Conservation (phyloP, 305 asterid species). For the Plantago lanceolata region DNA sequence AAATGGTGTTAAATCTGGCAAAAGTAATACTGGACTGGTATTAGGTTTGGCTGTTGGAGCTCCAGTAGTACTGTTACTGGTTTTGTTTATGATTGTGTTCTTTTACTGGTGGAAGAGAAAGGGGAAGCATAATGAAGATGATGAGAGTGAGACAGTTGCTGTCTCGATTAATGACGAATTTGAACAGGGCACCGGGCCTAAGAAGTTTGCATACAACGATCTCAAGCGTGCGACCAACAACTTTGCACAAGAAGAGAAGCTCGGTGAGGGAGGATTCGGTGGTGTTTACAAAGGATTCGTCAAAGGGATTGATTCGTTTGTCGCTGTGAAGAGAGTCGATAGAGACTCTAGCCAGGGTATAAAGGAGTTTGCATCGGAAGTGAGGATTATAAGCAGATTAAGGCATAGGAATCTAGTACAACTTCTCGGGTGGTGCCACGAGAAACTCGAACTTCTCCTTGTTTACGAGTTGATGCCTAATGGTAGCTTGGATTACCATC, state of each 20-base stretch:
- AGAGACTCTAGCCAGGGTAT: slow-evolving; percentile 41
- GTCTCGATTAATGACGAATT: slow-evolving; percentile 31
- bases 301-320: slow-evolving; percentile 20
- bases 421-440: too few species aligned
- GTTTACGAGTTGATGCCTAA: too few species aligned
- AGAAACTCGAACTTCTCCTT: too few species aligned
- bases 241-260: slow-evolving; percentile 36
- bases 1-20: neutral
- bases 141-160: neutral
- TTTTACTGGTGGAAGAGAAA: slow-evolving; percentile 23
- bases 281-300: slow-evolving; percentile 49
- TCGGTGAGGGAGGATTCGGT: slow-evolving; percentile 68
- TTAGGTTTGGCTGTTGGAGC: slow-evolving; percentile 24
- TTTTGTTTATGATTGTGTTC: neutral
- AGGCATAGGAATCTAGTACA: too few species aligned
- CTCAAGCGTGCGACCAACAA: slow-evolving; percentile 31
- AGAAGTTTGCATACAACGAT: slow-evolving; percentile 32
- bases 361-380: slow-evolving; percentile 44
- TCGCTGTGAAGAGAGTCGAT: slow-evolving; percentile 54
- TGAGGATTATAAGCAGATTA: too few species aligned
- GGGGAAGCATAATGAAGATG: slow-evolving; percentile 3
- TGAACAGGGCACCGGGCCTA: slow-evolving; percentile 34
- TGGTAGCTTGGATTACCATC: too few species aligned
- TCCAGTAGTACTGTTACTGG: neutral
- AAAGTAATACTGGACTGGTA: slow-evolving; percentile 8